These are phyloP conservation scores for Pistacia integerrima DNA, from an alignment of 345 rosid genomes.

Conservation along the genomic window DNA sequence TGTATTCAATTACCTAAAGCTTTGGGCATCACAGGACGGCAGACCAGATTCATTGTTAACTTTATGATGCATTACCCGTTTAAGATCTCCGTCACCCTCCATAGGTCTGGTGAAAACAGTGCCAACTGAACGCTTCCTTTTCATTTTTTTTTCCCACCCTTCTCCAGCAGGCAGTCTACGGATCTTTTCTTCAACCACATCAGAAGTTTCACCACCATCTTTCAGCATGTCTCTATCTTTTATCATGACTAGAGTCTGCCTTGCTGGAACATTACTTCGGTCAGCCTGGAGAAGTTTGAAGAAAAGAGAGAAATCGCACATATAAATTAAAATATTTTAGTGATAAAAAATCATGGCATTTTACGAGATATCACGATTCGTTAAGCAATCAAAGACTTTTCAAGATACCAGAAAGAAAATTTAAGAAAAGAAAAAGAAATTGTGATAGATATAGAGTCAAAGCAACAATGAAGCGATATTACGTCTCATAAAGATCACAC, in stretches of 20 bases:
- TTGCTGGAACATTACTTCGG: constrained; percentile 32
- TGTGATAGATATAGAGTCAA: background rate
- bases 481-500: background rate
- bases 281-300: constrained; percentile 38
- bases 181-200: constrained; percentile 48
- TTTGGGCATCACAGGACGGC: constrained; percentile 42
- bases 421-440: background rate
- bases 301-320: constrained; percentile 2
- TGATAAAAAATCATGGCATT: background rate
- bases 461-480: background rate
- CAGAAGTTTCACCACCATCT: constrained; percentile 46
- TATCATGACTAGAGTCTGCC: constrained; percentile 41
- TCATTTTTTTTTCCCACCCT: constrained; percentile 64
- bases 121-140: constrained; percentile 55
- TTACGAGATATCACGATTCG: background rate
- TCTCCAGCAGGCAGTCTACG: constrained; percentile 57
- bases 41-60: constrained; percentile 39
- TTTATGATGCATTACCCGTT: constrained; percentile 41
- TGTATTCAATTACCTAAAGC: constrained; percentile 39
- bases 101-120: constrained; percentile 41
- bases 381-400: background rate
- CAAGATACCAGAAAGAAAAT: background rate
- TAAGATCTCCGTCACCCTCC: constrained; percentile 46
- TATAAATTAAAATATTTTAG: background rate
- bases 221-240: constrained; percentile 48